Conservation (phyloP, 139 green algal species). For the Edaphochlamys debaryana region DNA sequence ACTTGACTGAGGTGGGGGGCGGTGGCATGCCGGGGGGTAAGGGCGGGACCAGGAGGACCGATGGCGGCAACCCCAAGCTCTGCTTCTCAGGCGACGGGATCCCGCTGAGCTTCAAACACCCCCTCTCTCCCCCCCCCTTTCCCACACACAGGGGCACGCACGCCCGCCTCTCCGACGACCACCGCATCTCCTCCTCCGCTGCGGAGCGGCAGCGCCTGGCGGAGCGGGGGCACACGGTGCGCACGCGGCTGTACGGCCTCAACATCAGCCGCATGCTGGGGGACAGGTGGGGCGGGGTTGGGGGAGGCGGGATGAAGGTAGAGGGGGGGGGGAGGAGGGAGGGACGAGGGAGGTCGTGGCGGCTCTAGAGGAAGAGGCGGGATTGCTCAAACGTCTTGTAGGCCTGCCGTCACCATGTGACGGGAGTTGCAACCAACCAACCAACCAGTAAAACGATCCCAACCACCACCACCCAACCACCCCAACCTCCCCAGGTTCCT, state of each 20-base stretch:
- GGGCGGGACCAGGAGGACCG: not conserved
- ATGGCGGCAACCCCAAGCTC: no score
- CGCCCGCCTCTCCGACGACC: constrained; percentile 57
- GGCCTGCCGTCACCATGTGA: no score
- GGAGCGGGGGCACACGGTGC: constrained; percentile 49
- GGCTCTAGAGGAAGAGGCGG: no score
- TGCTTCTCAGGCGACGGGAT: no score
- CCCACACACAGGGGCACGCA: constrained; percentile 4
- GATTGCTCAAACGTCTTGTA: no score
- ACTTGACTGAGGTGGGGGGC: no score
- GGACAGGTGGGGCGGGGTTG: constrained; percentile 43
- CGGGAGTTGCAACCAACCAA: no score
- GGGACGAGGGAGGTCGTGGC: no score
- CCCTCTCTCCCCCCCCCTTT: not conserved
- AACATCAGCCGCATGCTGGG: constrained; percentile 72
- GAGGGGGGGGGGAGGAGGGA: not conserved
- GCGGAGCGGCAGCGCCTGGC: constrained; percentile 54
- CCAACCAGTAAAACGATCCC: no score
- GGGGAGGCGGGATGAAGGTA: not conserved
- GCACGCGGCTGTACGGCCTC: constrained; percentile 63
- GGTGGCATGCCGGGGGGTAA: no score
- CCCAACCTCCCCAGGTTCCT: constrained; percentile 52
- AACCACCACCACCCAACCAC: no score
- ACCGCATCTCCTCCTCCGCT: constrained; percentile 61
- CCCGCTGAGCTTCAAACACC: no score